phyloP scores from a whole-genome alignment of 805 yeast species.

The Kodamaea nitidulidarum region DNA sequence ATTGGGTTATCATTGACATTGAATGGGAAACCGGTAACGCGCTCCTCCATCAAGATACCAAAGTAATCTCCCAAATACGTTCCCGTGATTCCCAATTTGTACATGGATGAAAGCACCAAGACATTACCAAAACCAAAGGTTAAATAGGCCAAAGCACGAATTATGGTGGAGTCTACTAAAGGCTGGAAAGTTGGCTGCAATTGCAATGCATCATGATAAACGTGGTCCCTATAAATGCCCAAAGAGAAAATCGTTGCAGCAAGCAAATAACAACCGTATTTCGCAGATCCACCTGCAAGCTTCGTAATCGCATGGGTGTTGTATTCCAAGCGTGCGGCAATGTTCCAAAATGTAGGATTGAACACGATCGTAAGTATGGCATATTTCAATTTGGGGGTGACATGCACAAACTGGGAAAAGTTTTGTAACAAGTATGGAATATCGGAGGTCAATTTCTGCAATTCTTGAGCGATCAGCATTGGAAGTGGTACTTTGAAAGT shows the following conservation, averaged over 20 bases:
- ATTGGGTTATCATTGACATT: slow-evolving; percentile 88
- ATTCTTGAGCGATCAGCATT: slow-evolving; percentile 10
- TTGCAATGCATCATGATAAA: slow-evolving; percentile 65
- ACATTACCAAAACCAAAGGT: slow-evolving; percentile 69
- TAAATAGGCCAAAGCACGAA: slow-evolving; percentile 50
- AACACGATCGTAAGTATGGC: slow-evolving; percentile 71
- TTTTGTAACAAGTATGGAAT: slow-evolving; percentile 18
- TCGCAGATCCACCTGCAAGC: slow-evolving; percentile 57
- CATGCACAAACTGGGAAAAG: slow-evolving; percentile 18
- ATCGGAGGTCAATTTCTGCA: slow-evolving; percentile 12
- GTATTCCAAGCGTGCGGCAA: slow-evolving; percentile 84
- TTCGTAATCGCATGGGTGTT: slow-evolving; percentile 73
- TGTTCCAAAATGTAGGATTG: slow-evolving; percentile 95
- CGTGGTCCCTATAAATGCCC: slow-evolving; percentile 77
- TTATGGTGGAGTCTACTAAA: slow-evolving; percentile 34
- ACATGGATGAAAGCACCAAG: slow-evolving; percentile 83
- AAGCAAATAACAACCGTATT: slow-evolving; percentile 74
- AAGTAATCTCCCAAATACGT: slow-evolving; percentile 97
- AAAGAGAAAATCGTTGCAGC: slow-evolving; percentile 81
- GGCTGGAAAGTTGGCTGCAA: slow-evolving; percentile 66
- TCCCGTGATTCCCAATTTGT: slow-evolving; percentile 89
- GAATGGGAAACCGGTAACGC: slow-evolving; percentile 93
- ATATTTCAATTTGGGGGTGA: slow-evolving; percentile 19
- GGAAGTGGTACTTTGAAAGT: neutral
- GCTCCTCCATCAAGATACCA: slow-evolving; percentile 86